These are phyloP conservation scores for Claviceps paspali DNA, from an alignment of 2,329 filamentous ascomycete species.

Conservation along the genomic window DNA sequence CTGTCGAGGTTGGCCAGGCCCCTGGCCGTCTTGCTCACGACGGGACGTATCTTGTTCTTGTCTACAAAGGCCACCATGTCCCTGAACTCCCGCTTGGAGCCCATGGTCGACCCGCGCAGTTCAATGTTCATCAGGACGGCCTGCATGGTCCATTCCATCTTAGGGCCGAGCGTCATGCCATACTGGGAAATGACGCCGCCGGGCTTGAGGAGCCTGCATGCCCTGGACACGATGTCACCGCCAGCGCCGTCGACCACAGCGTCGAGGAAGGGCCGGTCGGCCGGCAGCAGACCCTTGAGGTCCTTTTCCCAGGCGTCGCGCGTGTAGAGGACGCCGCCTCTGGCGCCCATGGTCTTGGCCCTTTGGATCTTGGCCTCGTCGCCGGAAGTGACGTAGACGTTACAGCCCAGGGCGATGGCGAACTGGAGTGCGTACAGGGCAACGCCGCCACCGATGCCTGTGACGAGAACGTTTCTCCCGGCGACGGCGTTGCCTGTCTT, in stretches of 20 bases:
- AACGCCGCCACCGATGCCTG: constrained; percentile 86
- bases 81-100: constrained; percentile 73
- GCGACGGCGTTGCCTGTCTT: constrained; percentile 48
- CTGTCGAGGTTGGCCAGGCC: constrained; percentile 61
- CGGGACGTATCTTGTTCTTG: constrained; percentile 55
- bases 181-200: constrained; percentile 79
- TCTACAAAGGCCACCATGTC: constrained; percentile 79
- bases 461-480: constrained; percentile 67
- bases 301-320: constrained; percentile 69
- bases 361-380: constrained; percentile 59
- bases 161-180: constrained; percentile 78
- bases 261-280: constrained; percentile 56
- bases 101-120: constrained; percentile 77
- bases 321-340: constrained; percentile 71
- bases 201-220: constrained; percentile 53
- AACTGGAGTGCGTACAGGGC: constrained; percentile 72
- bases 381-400: constrained; percentile 70
- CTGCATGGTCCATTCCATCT: constrained; percentile 74
- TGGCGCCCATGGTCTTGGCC: constrained; percentile 58
- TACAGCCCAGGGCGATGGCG: constrained; percentile 55
- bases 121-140: constrained; percentile 82
- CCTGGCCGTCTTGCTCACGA: constrained; percentile 60
- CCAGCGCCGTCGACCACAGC: constrained; percentile 84
- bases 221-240: constrained; percentile 62
- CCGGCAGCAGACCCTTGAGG: constrained; percentile 45